Conservation (phyloP, 2,329 filamentous ascomycete genomes). For the Colletotrichum tabaci region DNA sequence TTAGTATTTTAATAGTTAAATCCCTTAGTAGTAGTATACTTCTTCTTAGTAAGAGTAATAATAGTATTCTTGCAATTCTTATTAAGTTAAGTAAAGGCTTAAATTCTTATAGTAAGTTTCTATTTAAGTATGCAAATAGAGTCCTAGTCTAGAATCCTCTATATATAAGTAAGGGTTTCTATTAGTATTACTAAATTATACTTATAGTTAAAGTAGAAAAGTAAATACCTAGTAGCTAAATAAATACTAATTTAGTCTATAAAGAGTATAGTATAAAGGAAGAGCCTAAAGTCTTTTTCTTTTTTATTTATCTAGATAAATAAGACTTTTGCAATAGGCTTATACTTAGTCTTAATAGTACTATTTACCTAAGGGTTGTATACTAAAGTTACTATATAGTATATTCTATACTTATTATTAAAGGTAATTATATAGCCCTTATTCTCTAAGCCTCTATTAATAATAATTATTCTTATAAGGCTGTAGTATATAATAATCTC, state of each 20-base stretch:
- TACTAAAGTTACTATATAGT: not conserved
- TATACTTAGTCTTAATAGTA: not conserved
- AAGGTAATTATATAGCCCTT: not conserved
- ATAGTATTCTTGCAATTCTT: accelerated
- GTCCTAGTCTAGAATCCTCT: not conserved
- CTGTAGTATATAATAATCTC: not conserved
- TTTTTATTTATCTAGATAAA: not conserved
- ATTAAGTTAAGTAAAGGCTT: not conserved
- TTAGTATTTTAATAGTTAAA: too few relatives aligned
- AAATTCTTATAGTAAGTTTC: not conserved
- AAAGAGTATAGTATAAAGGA: not conserved
- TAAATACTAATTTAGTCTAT: not conserved
- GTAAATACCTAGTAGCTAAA: not conserved
- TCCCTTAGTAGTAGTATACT: not conserved
- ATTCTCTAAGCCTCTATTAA: not conserved
- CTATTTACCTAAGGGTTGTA: not conserved
- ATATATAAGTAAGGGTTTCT: not conserved
- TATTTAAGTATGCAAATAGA: not conserved
- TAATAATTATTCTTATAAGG: not conserved
- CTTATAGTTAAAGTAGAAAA: not conserved
- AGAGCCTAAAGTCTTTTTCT: not conserved
- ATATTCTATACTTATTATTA: not conserved
- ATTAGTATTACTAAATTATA: not conserved
- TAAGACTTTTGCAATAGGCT: not conserved
- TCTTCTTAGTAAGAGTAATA: not conserved